Percentiles rank a stretch among this genome's conserved stretches.
phyloP scores from a whole-genome alignment of 163 green algal species.

The Chlorella variabilis region DNA sequence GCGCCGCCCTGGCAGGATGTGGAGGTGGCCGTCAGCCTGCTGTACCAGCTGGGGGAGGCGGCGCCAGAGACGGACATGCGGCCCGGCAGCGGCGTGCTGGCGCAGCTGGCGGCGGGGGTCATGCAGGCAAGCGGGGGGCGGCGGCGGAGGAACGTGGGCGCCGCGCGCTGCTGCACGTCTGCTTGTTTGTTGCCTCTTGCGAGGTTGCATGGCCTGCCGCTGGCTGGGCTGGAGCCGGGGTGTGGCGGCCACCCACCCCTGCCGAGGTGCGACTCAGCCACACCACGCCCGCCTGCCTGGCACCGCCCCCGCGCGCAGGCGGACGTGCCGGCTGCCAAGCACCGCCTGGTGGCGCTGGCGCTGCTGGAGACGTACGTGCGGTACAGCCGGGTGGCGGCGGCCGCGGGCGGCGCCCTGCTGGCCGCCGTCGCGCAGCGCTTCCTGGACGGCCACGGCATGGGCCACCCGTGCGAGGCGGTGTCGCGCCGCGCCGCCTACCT shows the following conservation, averaged over 20 bases:
- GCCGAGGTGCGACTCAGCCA: too few relatives aligned
- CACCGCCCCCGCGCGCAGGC: constrained; percentile 10
- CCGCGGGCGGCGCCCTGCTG: neutral
- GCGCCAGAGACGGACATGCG: constrained; percentile 82
- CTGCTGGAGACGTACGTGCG: constrained; percentile 87
- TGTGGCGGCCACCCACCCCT: too few relatives aligned
- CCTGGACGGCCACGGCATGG: constrained; percentile 79
- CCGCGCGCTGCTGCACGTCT: too few relatives aligned
- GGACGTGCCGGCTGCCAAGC: constrained; percentile 67
- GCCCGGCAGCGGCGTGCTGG: constrained; percentile 65
- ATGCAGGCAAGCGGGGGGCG: constrained; percentile 12
- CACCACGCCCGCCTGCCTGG: too few relatives aligned
- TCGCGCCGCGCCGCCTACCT: constrained; percentile 90
- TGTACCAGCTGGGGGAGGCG: constrained; percentile 94
- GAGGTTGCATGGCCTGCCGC: too few relatives aligned
- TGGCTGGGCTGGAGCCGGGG: too few relatives aligned
- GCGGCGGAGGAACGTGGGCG: neutral
- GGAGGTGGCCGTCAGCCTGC: constrained; percentile 83
- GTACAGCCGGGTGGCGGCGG: constrained; percentile 51
- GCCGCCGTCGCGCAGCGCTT: constrained; percentile 70
- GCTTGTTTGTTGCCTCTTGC: too few relatives aligned
- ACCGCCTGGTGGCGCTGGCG: constrained; percentile 86
- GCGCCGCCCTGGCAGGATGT: constrained; percentile 69
- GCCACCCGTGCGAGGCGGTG: constrained; percentile 68
- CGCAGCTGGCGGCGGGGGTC: constrained; percentile 62